Base-by-base conservation (phyloP, 2,329 filamentous ascomycete genomes). In the Cercospora nicotianae region DNA sequence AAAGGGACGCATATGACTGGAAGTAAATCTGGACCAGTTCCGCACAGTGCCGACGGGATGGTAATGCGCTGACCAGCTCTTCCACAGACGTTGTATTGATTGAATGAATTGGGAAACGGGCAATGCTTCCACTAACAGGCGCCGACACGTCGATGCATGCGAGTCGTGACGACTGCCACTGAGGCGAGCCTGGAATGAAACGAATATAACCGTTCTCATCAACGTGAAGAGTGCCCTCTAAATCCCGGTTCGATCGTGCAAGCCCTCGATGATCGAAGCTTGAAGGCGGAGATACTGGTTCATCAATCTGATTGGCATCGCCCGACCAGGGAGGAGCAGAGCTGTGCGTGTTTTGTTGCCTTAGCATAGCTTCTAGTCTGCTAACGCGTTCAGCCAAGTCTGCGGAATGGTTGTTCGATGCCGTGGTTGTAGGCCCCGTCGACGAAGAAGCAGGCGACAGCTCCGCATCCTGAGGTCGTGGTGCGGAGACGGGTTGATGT, bases 1-100 rank as follows among this genome's bases (percentile, higher is more conserved):
- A 64, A 8, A 64, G 61, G 20, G 61, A 64, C n/a, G 61, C 61
- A 57, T 51, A 64, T 18, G 61, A 64, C 10, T n/a, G n/a, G 1
- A 57, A 55, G 5, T 55, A 64, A 4, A 36, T 39, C 30, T 57
- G 26, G 2, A 64, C 61, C 28, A 64, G 5, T 18, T 55, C 31
- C 10, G 61, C n/a, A 20, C 61, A 64, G 12, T 33, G 9, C 6
- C 5, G 20, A 6, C 23, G 18, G 20, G 61, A 45, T 20, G 61
- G 61, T 12, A 64, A 48, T 8, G 42, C 23, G 45, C 12, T 16
- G 28, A 64, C n/a, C 61, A 64, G 12, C 8, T 61, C 59, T n/a
- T 61, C 18, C 61, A 12, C 36, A 12, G 18, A 36, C n/a, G 23
- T 20, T 18, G 7, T 10, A 28, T 13, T 33, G 13, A 39, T 20